Evolutionary conservation across 768 basidiomycete genomes (phyloP), one percentile per base, ranked within the genome.

Genomic region (Peribolospora baueri): DNA sequence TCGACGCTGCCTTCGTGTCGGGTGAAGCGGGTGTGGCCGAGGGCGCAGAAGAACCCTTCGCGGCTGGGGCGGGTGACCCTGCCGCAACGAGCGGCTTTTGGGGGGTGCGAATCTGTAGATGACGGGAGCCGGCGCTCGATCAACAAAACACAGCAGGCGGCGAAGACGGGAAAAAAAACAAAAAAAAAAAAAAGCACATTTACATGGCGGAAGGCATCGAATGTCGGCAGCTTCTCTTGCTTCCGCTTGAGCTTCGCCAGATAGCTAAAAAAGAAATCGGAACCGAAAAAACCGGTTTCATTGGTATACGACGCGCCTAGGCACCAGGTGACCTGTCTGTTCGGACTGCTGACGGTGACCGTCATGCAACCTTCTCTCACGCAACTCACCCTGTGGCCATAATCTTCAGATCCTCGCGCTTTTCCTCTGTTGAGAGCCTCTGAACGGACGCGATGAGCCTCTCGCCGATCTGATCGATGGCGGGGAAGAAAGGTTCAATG

Each of bases 401-500:
- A 7, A 66, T 60, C 40, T 61, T 65, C 54, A 68, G 54, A 52
- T 67, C 67, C 48, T 67, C 64, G 39, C 87, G 77, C 58, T 81
- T 78, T 67, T 91, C 87, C 25, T 70, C 76, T 61, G 78, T 77
- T 25, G 84, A 61, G 59, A 84, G 53, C 4, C 51, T 53, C 7
- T 37, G 46, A n/a, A 63, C 58, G 9, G 46, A 43, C 38, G 42
- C 49, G 45, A 57, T 45, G 39, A 64, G 75, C 39, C 72, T 72
- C 60, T 81, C 74, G 59, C 90, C 75, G 4, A 76, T 75, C 25
- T 65, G 66, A 60, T 79, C 74, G 48, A 86, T 72, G 46, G 82
- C 64, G 38, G 91, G 91, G 69, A 93, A 93, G 51, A 84, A 81
- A 1, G 84, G 80, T 40, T 88, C 73, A 25, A 95, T 77, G 66